These are phyloP conservation scores for Somion occarium DNA, from an alignment of 1,284 basidiomycete genomes.

Conservation along the genomic window DNA sequence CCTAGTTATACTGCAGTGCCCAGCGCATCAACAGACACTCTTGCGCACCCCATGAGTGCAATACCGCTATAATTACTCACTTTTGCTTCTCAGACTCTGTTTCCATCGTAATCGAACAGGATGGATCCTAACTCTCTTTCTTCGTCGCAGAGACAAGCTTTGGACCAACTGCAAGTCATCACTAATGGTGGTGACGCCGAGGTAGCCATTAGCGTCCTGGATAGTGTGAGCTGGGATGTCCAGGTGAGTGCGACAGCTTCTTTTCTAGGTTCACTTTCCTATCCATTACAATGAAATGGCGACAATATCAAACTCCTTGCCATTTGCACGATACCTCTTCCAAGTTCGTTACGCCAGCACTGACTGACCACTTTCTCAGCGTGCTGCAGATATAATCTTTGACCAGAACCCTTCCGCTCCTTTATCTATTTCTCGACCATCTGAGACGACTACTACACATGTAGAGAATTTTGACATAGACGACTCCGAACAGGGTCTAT, in stretches of 20 bases:
- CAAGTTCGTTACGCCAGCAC: neutral
- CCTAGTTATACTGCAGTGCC: too few species aligned
- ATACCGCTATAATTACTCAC: neutral
- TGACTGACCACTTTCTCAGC: conserved; percentile 27
- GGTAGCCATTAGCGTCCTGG: conserved; percentile 51
- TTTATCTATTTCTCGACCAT: conserved; percentile 9
- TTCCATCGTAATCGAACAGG: neutral
- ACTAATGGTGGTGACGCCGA: conserved; percentile 56
- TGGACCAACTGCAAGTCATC: conserved; percentile 50
- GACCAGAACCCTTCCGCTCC: conserved; percentile 31
- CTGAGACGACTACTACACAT: conserved; percentile 11
- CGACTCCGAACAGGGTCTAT: conserved; percentile 36
- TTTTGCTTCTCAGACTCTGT: neutral
- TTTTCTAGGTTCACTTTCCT: neutral
- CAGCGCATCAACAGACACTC: neutral
- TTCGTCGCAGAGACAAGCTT: conserved; percentile 40
- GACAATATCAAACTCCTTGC: too few species aligned
- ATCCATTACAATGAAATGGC: neutral
- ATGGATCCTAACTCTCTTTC: conserved; percentile 31
- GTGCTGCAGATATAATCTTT: conserved; percentile 60
- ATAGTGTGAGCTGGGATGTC: conserved; percentile 64
- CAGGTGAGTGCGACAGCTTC: conserved; percentile 38
- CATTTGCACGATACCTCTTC: neutral
- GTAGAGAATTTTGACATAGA: conserved; percentile 47
- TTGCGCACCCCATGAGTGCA: neutral